Evolutionary conservation across 2,329 filamentous ascomycete genomes (phyloP), one percentile per base, ranked within the genome.

Genomic region (Aureobasidium sp.): DNA sequence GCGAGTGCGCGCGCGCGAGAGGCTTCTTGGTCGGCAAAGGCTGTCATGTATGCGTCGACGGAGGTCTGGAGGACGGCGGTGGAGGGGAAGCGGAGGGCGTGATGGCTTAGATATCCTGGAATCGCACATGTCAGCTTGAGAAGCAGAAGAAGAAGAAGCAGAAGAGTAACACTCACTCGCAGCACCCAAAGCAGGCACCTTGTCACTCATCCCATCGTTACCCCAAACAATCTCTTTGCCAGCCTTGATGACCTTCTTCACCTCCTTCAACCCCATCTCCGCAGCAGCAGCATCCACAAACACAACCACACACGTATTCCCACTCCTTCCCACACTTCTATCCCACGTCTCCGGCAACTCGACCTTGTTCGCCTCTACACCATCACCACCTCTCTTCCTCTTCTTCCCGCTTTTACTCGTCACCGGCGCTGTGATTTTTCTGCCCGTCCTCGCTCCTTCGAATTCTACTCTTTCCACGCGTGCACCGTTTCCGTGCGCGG

Each of bases 241-340:
- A 24, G 74, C 73, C 68, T 82, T 85, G 3, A 76, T 76, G 1
- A 81, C 82, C 71, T 79, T 79, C 70, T 86, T 86, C 12, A 82
- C 81, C n/a, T 89, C 90, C 75, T 90, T 96, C 62, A 96, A 74
- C 9, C 88, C 89, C 3, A 85, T 77, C 65, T 91, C 85, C 58
- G 89, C 88, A 69, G 89, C 92, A 69, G 86, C 84, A 66, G 85
- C 84, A 72, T 99, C 94, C 49, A 92, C 91, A 66, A 97, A 88
- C 6, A 92, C 77, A 0, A 92, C 87, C 1, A 97, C 81, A 0
- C 91, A 93, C 2, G 88, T 89, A 65, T 88, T 84, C 19, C 92
- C 91, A 71, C 88, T 91, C 54, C 78, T 78, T 50, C 88, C 85
- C 12, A 96, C 71, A 49, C 82, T 78, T 19, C 88, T 79, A 49